Percentiles rank a stretch among this genome's conserved stretches.
Conservation (phyloP, 2,329 filamentous ascomycete genomes). For the Elsinoe perseae region DNA sequence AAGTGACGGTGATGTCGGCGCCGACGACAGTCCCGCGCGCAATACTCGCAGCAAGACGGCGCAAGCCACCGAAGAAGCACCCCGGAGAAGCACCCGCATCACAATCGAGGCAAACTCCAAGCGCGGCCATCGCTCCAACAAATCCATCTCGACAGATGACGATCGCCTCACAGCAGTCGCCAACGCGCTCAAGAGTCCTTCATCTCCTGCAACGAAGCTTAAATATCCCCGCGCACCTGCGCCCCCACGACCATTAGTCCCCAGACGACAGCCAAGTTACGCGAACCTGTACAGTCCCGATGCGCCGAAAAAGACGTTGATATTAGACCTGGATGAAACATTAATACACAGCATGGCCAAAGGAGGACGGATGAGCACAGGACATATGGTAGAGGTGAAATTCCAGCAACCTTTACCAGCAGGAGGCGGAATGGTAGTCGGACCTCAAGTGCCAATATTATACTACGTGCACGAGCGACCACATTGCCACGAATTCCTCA, state of each 20-base stretch:
- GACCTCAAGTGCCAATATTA: slow-evolving; percentile 87
- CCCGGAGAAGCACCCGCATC: slow-evolving; percentile 79
- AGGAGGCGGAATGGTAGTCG: slow-evolving; percentile 58
- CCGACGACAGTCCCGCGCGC: slow-evolving; percentile 39
- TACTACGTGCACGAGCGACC: slow-evolving; percentile 99
- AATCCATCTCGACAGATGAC: slow-evolving; percentile 22
- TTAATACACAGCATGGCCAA: slow-evolving; percentile 97
- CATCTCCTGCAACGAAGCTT: slow-evolving; percentile 61
- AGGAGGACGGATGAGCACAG: slow-evolving; percentile 87
- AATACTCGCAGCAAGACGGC: slow-evolving; percentile 58
- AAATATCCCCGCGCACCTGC: slow-evolving; percentile 86
- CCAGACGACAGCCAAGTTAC: slow-evolving; percentile 82
- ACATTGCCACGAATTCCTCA: slow-evolving; percentile 91
- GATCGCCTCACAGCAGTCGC: slow-evolving; percentile 45
- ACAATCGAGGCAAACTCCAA: slow-evolving; percentile 70
- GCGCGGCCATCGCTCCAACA: slow-evolving; percentile 33
- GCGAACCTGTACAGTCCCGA: slow-evolving; percentile 51
- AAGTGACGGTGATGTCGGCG: slow-evolving; percentile 14
- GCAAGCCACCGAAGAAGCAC: slow-evolving; percentile 48
- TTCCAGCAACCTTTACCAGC: slow-evolving; percentile 44
- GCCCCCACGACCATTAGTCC: slow-evolving; percentile 82
- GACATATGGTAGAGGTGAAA: slow-evolving; percentile 96
- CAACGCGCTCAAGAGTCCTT: slow-evolving; percentile 86
- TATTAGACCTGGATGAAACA: slow-evolving; percentile 93
- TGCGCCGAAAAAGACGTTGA: slow-evolving; percentile 78